Percentiles rank a stretch among this genome's conserved stretches.
These are phyloP conservation scores for Reutealis trisperma DNA, from an alignment of 345 rosid genomes.

Conservation along the genomic window DNA sequence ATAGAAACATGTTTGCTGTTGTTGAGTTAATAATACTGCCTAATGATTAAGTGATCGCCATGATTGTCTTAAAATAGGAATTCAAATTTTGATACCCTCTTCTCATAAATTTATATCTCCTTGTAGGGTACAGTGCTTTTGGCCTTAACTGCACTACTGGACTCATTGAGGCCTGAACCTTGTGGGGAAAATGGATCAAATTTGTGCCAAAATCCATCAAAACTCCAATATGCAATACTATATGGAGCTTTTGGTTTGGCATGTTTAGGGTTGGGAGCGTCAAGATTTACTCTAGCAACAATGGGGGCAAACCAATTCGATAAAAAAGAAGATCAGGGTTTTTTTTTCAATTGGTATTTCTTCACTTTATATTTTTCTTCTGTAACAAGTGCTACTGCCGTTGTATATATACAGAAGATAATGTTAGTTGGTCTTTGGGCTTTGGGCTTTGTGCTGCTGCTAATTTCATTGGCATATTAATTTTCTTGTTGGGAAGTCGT, in stretches of 20 bases:
- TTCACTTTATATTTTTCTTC: slow-evolving; percentile 24
- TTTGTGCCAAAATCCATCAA: slow-evolving; percentile 37
- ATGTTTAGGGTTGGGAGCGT: slow-evolving; percentile 36
- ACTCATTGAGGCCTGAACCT: slow-evolving; percentile 39
- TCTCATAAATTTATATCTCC: slow-evolving; percentile 10
- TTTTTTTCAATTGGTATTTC: slow-evolving; percentile 51
- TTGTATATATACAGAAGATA: slow-evolving; percentile 33
- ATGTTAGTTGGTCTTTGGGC: slow-evolving; percentile 54
- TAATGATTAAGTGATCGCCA: too few relatives aligned
- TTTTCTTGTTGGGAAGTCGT: slow-evolving; percentile 42
- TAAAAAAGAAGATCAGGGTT: slow-evolving; percentile 30
- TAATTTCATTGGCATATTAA: slow-evolving; percentile 32
- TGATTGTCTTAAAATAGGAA: too few relatives aligned
- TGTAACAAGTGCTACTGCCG: background rate
- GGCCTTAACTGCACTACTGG: slow-evolving; percentile 35
- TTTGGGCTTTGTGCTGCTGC: slow-evolving; percentile 38
- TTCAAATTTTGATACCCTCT: too few relatives aligned
- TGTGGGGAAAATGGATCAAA: slow-evolving; percentile 27
- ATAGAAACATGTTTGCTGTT: too few relatives aligned
- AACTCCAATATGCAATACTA: slow-evolving; percentile 37
- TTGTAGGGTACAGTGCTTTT: slow-evolving; percentile 16
- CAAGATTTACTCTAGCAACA: slow-evolving; percentile 36
- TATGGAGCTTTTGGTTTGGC: slow-evolving; percentile 40
- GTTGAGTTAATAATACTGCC: too few relatives aligned
- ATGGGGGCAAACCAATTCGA: slow-evolving; percentile 53